phyloP scores from a whole-genome alignment of 2,329 filamentous ascomycete genomes.

The Colletotrichum paranaense region DNA sequence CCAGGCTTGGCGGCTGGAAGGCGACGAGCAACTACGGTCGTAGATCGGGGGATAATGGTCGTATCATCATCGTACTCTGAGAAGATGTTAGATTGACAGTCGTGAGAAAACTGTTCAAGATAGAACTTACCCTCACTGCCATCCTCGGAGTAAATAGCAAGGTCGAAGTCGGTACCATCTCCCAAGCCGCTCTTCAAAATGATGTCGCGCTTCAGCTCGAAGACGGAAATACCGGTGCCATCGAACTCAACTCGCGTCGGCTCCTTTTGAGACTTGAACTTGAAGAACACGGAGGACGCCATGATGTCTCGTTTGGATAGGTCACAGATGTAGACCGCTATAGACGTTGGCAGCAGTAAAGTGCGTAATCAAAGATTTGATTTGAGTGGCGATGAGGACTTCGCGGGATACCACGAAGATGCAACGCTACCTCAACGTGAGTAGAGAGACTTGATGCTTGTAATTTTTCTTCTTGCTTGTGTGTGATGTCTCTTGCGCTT shows the following conservation, averaged over 20 bases:
- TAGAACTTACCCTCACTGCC: conserved; percentile 82
- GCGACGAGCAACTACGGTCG: conserved; percentile 89
- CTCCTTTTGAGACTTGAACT: conserved; percentile 99
- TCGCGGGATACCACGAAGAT: conserved; percentile 26
- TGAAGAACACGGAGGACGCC: conserved; percentile 99
- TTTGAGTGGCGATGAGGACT: conserved; percentile 7
- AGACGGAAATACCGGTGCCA: conserved; percentile 96
- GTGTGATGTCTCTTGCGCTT: conserved; percentile 41
- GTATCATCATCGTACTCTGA: conserved; percentile 98
- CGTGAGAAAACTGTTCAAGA: not conserved
- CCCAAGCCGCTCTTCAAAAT: conserved; percentile 94
- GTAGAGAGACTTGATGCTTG: conserved; percentile 36
- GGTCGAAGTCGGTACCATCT: conserved; percentile 95
- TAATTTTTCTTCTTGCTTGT: conserved; percentile 40
- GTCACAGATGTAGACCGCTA: conserved; percentile 18
- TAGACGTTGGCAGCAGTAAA: conserved; percentile 12
- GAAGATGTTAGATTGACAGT: conserved; percentile 42
- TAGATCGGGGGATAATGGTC: conserved; percentile 94
- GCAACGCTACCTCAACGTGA: conserved; percentile 26
- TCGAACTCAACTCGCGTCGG: conserved; percentile 95
- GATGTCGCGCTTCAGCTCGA: conserved; percentile 98
- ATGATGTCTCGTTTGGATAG: conserved; percentile 62
- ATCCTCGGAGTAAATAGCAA: conserved; percentile 94
- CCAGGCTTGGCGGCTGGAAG: conserved; percentile 87
- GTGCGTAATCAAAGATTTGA: conserved; percentile 1